Base-by-base conservation (phyloP, 495 filamentous ascomycete species). In the Trypethelium eluteriae region DNA sequence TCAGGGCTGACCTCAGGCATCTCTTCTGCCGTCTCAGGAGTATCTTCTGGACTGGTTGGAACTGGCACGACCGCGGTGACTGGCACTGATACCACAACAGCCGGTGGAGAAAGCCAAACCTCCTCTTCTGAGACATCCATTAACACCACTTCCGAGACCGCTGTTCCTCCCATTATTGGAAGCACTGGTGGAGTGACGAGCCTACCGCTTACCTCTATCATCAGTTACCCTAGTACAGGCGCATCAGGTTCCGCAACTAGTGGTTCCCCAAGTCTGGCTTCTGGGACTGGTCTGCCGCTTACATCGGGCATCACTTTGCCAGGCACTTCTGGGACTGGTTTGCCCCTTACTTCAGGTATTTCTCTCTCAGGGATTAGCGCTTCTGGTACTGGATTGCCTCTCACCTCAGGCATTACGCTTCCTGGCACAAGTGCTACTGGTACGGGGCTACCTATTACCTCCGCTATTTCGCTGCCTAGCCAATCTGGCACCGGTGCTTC, bases 1-100 rank as follows among this genome's bases (percentile, higher is more conserved):
- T 72, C 72, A 0, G 69, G 71, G 38, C 64, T 69, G 0, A 64
- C 63, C 10, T 69, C 66, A 44, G 34, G 71, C 2, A 64, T 70
- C 1, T 67, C 72, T 25, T 74, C 72, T n/a, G 66, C 67, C 11
- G 62, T 32, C 16, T 68, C 62, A 25, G 50, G 16, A 0, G 18
- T 66, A n/a, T 62, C 71, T 36, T 41, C 69, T 3, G 68, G 41
- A 7, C 41, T 44, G 6, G 14, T 0, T 44, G 41, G 41, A 44
- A 44, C 41, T 44, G 41, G 41, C 41, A 14, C 41, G 7, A 44
- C 41, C 41, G 7, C 7, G 7, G 14, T 14, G 14, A 44, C 41
- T 14, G 7, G 7, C 41, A 44, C 41, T 7, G 14, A 7, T 44
- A 44, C 41, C 63, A 32, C 25, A 36, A 59, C 53, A 25, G 25